phyloP scores from a whole-genome alignment of 2,329 filamentous ascomycete genomes.

The Didymella pinodella region DNA sequence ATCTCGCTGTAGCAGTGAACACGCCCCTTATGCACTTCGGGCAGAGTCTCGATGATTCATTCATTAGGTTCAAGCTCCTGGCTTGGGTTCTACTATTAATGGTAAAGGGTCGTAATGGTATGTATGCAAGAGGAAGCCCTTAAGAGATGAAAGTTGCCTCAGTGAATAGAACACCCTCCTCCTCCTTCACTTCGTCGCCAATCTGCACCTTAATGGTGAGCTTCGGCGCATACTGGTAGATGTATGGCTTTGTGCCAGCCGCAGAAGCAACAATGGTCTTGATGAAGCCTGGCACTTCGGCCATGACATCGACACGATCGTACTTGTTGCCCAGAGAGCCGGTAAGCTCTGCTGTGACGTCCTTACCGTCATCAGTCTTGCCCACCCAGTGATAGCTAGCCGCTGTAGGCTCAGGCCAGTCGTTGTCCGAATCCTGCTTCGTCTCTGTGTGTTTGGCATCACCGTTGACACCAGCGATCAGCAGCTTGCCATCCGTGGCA shows the following conservation, averaged over 20 bases:
- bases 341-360: slow-evolving; percentile 73
- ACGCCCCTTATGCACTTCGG: neutral
- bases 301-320: slow-evolving; percentile 94
- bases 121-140: slow-evolving; percentile 31
- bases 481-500: slow-evolving; percentile 79
- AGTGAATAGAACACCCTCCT: slow-evolving; percentile 80
- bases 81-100: slow-evolving; percentile 45
- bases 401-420: slow-evolving; percentile 86
- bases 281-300: slow-evolving; percentile 92
- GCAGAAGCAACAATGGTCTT: slow-evolving; percentile 91
- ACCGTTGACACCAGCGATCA: slow-evolving; percentile 73
- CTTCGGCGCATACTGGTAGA: slow-evolving; percentile 88
- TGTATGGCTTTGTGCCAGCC: slow-evolving; percentile 93
- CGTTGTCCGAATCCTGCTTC: slow-evolving; percentile 76
- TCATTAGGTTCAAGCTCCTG: slow-evolving; percentile 49
- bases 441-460: slow-evolving; percentile 73
- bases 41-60: slow-evolving; percentile 13
- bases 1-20: slow-evolving; percentile 1
- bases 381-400: slow-evolving; percentile 81
- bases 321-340: slow-evolving; percentile 72
- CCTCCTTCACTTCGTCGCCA: slow-evolving; percentile 77
- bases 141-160: slow-evolving; percentile 97
- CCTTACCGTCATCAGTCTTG: slow-evolving; percentile 77
- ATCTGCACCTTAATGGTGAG: slow-evolving; percentile 83
- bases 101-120: slow-evolving; percentile 36